A percentile compares a stretch with the other conserved stretches of the same genome.
Evolutionary conservation across 2,329 filamentous ascomycete species (phyloP).

Genomic region (Neonectria neomacrospora): DNA sequence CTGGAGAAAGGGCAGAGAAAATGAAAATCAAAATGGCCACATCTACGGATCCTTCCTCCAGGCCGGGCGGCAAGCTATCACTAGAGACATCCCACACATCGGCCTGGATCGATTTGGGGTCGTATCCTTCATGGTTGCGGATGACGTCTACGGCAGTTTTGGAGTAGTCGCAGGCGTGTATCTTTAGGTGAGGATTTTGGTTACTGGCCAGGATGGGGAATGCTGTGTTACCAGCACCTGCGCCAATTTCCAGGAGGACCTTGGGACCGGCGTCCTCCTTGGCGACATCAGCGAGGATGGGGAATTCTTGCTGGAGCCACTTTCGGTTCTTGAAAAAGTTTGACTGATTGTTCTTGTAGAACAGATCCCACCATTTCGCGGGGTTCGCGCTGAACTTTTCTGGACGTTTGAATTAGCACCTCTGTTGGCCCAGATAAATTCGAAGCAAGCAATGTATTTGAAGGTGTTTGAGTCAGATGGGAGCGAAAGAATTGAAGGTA

Average conservation of each 20-base stretch:
- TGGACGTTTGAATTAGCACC: constrained; percentile 58
- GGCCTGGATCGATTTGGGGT: constrained; percentile 77
- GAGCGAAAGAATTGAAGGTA: constrained; percentile 75
- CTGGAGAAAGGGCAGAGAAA: constrained; percentile 88
- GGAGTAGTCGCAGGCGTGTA: constrained; percentile 97
- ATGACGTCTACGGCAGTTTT: constrained; percentile 96
- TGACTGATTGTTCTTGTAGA: constrained; percentile 96
- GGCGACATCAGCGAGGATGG: constrained; percentile 82
- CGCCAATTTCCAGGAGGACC: constrained; percentile 88
- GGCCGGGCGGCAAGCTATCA: constrained; percentile 77
- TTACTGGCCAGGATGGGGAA: constrained; percentile 90
- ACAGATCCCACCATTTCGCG: constrained; percentile 97
- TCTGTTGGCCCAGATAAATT: constrained; percentile 23
- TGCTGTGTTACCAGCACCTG: constrained; percentile 94
- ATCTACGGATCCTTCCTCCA: constrained; percentile 84
- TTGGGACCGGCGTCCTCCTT: constrained; percentile 74
- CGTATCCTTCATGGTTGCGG: constrained; percentile 80
- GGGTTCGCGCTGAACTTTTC: constrained; percentile 89
- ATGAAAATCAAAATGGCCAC: constrained; percentile 96
- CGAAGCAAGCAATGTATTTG: constrained; percentile 33
- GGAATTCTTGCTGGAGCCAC: constrained; percentile 97
- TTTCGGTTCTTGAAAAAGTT: constrained; percentile 99
- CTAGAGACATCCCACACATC: constrained; percentile 94
- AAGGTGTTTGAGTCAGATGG: constrained; percentile 67
- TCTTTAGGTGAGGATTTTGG: constrained; percentile 80